Conservation (phyloP, 2,329 filamentous ascomycete species). For the Colletotrichum eremochloae region DNA sequence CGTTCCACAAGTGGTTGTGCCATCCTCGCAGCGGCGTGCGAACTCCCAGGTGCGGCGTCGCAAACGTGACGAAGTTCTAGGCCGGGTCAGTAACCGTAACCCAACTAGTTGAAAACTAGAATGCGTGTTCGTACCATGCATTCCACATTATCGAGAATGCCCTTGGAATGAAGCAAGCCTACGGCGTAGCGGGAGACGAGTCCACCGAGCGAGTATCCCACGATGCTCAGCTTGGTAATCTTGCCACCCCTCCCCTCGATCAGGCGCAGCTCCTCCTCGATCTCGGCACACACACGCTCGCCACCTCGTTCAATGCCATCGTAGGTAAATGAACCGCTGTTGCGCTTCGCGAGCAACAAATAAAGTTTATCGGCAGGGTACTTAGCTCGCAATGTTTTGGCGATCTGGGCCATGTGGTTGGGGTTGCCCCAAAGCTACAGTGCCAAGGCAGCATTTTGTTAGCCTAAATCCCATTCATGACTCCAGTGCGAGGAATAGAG, state of each 20-base stretch:
- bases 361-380: constrained; percentile 75
- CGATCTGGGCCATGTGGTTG: constrained; percentile 76
- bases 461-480: constrained; percentile 45
- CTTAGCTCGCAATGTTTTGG: constrained; percentile 72
- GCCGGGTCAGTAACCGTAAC: neutral
- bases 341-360: constrained; percentile 79
- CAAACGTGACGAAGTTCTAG: constrained; percentile 95
- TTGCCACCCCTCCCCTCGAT: constrained; percentile 74
- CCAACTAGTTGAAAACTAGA: neutral
- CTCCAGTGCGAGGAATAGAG: constrained; percentile 36
- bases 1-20: constrained; percentile 80
- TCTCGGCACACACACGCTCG: constrained; percentile 76
- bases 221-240: constrained; percentile 85
- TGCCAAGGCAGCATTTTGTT: constrained; percentile 44
- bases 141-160: constrained; percentile 82
- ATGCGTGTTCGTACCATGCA: constrained; percentile 73
- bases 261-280: constrained; percentile 71
- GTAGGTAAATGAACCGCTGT: constrained; percentile 79
- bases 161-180: constrained; percentile 84
- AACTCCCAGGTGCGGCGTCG: constrained; percentile 85
- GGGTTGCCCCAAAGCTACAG: constrained; percentile 83
- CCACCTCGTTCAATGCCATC: constrained; percentile 78
- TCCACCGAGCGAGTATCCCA: constrained; percentile 92
- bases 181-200: constrained; percentile 89
- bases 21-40: constrained; percentile 76